Base-by-base conservation (phyloP, 768 basidiomycete species). In the Leccinum uliginosum region DNA sequence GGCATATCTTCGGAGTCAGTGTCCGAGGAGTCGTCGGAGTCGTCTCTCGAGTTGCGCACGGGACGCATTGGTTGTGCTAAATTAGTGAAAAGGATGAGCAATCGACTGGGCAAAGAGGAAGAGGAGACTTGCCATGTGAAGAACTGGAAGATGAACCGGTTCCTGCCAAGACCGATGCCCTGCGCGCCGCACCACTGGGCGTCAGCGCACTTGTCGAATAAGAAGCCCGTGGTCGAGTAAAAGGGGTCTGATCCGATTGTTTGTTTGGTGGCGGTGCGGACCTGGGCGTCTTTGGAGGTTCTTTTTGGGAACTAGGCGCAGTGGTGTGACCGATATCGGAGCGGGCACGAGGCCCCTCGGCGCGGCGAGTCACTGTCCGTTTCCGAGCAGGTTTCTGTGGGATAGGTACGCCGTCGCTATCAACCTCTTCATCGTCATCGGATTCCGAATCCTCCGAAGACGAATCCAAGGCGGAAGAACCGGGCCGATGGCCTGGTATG, bases 1-100 rank as follows among this genome's bases (percentile, higher is more conserved):
- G 89, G 89, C 2, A 83, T 80, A 61, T 85, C 76, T n/a, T 77
- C 76, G 52, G 82, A 83, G 24, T 78, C 80, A 32, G 76, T 76
- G 56, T 77, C 67, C 11, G 69, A 67, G 19, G 71, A 69, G 17
- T 73, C 65, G 2, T 71, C 63, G 5, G 64, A 50, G 11, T 60
- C 57, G 19, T 64, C 51, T n/a, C 44, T 60, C n/a, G 24, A 47
- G 35, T 58, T 58, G 15, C 14, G 57, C 12, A 47, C 27, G 5
- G 54, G 35, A 24, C n/a, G 32, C 38, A 38, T 58, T 5, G 53
- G 32, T 44, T 45, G 59, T 21, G 49, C 65, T 62, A 38, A 4
- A 51, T 29, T 29, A 19, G 45, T 11, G 6, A 40, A 23, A 43
- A 40, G 34, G 35, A 52, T 15, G 3, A 63, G 27, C 6, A 40